Percentiles rank a stretch among this genome's conserved stretches.
These are phyloP conservation scores for Tulasnella sp. DNA, from an alignment of 768 basidiomycete genomes.

Conservation along the genomic window DNA sequence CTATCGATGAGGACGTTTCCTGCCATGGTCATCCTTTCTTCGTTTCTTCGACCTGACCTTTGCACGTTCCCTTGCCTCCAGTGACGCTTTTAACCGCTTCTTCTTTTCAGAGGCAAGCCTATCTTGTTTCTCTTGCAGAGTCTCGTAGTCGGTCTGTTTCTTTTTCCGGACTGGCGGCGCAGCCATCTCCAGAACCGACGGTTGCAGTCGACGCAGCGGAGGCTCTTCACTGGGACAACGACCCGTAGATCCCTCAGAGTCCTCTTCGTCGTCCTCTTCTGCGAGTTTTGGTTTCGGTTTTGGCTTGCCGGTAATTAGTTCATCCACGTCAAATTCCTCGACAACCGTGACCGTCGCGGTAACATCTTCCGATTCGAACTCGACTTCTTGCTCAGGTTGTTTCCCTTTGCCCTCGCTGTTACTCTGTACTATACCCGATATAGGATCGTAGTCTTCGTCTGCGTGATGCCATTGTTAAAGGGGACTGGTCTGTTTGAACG, in stretches of 20 bases:
- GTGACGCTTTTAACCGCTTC: not conserved
- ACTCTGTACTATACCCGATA: conserved; percentile 23
- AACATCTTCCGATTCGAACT: conserved; percentile 79
- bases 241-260: not conserved
- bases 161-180: conserved; percentile 28
- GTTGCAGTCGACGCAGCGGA: not conserved
- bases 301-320: conserved; percentile 36
- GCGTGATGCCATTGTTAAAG: not conserved
- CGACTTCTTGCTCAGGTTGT: conserved; percentile 51
- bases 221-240: not conserved
- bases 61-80: not conserved
- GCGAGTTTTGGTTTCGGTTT: not conserved
- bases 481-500: not conserved
- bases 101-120: conserved; percentile 2
- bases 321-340: conserved; percentile 81
- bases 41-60: conserved; percentile 1
- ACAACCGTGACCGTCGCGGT: conserved; percentile 87
- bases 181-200: not conserved
- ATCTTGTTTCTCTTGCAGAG: not conserved
- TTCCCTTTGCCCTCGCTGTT: conserved; percentile 27
- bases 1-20: conserved; percentile 4
- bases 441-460: not conserved
- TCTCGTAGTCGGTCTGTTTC: conserved; percentile 36
- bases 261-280: not conserved
- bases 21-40: not conserved